Percentiles rank a stretch among this genome's conserved stretches.
These are phyloP conservation scores for Trichoderma asperelloides DNA, from an alignment of 495 filamentous ascomycete genomes.

Conservation along the genomic window DNA sequence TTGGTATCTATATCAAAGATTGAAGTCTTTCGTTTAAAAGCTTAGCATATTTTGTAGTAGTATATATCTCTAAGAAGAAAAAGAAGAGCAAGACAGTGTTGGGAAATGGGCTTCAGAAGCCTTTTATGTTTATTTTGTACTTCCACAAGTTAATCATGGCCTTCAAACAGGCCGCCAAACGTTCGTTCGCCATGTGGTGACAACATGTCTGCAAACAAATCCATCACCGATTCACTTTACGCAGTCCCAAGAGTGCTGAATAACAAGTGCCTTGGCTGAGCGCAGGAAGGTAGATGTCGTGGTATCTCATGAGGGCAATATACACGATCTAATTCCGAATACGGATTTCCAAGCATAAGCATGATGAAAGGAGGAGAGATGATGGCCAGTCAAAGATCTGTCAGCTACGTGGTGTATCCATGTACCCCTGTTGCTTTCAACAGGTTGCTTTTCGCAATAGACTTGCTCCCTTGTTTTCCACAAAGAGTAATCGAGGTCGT, in stretches of 20 bases:
- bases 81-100: neutral
- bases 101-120: neutral
- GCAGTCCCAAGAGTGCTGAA: neutral
- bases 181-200: neutral
- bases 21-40: no score
- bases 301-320: neutral
- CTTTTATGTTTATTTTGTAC: neutral
- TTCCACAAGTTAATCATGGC: neutral
- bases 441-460: no score
- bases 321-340: neutral
- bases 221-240: neutral
- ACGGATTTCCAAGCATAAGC: neutral
- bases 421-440: no score
- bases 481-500: no score
- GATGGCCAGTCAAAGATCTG: no score
- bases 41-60: no score
- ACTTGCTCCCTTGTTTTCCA: no score
- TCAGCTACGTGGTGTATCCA: no score
- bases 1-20: no score
- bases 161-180: neutral
- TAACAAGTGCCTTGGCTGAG: neutral
- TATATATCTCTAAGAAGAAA: neutral
- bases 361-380: no score
- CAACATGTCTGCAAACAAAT: neutral
- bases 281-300: neutral